A percentile compares a stretch with the other conserved stretches of the same genome.
Conservation (phyloP, 2,329 filamentous ascomycete genomes). For the Coleophoma eucalyptorum region DNA sequence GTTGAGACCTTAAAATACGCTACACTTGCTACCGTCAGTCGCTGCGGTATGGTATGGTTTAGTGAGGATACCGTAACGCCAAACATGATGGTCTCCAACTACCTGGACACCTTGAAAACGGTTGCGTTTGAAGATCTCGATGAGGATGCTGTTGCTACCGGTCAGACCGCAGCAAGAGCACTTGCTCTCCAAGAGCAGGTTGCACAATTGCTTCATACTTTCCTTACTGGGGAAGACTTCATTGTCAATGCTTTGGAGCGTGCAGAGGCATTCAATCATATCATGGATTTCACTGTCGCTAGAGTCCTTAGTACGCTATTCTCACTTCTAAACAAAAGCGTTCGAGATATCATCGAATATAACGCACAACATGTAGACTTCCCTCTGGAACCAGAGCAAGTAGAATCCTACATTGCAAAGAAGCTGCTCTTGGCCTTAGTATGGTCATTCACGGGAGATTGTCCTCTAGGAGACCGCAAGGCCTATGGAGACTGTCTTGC, state of each 20-base stretch:
- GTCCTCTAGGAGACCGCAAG: conserved; percentile 83
- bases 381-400: conserved; percentile 82
- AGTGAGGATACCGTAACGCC: conserved; percentile 95
- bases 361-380: conserved; percentile 94
- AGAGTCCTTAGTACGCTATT: conserved; percentile 91
- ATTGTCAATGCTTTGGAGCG: conserved; percentile 72
- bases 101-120: conserved; percentile 77
- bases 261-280: conserved; percentile 80
- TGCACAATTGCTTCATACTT: conserved; percentile 72
- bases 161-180: conserved; percentile 73
- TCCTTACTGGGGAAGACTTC: conserved; percentile 76
- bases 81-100: conserved; percentile 88
- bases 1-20: conserved; percentile 97
- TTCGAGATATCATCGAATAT: conserved; percentile 90
- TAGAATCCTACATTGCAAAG: conserved; percentile 87
- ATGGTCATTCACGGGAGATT: conserved; percentile 96
- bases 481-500: conserved; percentile 82
- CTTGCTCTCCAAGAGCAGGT: conserved; percentile 75
- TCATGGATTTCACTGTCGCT: conserved; percentile 96
- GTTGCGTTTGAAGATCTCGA: conserved; percentile 93
- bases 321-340: conserved; percentile 91
- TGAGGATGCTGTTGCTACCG: conserved; percentile 78
- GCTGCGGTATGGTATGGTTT: conserved; percentile 99
- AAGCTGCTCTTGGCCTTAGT: conserved; percentile 89
- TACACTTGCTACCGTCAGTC: conserved; percentile 96